Evolutionary conservation across 176 grass and related monocot genomes (phyloP), one percentile per base, ranked within the genome.

Genomic region (Elaeis guineensis): DNA sequence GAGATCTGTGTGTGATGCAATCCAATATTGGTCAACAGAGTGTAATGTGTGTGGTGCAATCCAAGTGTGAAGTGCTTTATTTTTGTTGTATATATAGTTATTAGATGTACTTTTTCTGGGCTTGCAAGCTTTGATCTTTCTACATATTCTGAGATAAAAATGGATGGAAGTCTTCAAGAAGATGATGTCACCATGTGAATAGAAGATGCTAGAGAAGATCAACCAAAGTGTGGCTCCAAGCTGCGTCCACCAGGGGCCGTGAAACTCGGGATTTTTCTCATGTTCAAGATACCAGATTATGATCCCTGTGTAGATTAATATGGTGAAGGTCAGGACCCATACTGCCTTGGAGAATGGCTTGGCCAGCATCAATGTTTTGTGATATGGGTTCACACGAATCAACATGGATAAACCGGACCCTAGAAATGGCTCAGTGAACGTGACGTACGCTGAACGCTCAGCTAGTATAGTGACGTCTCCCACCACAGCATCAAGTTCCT

Each of bases 381-480:
- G 8, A 24, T 57, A 21, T 1, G 4, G 7, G 54, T 61, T 61
- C 15, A 52, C n/a, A 2, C 24, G 69, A 7, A 80, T 49, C 50
- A 80, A 12, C 77, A 73, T 66, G 2, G 71, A 30, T 60, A 80
- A 62, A 18, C 70, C 70, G 1, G 70, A 74, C n/a, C 70, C 44
- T 12, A 80, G 16, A 49, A 69, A 69, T 51, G 78, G 78, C 24
- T 57, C 63, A 0, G 78, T 80, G 25, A 80, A 75, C 1, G 64
- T 14, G 11, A 58, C 64, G 49, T 39, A 58, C 21, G 20, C 30
- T 3, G 51, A 24, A 2, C 78, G 57, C 17, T 57, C 14, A n/a
- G 71, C 51, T 1, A 69, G 15, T 20, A 75, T 80, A 4, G 78
- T 75, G 3, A 80, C 57, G 53, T 80, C 78, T 23, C 64, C 78